A percentile compares a stretch with the other conserved stretches of the same genome.
Conservation (phyloP, 2,329 filamentous ascomycete species). For the Cercospora canescens region DNA sequence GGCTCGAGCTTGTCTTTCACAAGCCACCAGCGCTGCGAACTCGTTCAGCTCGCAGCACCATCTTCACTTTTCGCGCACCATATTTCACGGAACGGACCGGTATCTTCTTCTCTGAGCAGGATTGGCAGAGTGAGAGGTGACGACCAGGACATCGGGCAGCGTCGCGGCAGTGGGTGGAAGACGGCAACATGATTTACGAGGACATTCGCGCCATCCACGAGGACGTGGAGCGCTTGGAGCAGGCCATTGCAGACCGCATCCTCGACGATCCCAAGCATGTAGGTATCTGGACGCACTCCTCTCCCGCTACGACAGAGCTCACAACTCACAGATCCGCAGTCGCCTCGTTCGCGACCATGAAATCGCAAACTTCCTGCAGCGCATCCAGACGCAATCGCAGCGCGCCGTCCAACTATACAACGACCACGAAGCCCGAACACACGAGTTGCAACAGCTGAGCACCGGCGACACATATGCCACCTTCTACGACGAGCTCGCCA, state of each 20-base stretch:
- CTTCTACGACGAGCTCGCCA: slow-evolving; percentile 82
- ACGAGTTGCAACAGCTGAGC: slow-evolving; percentile 81
- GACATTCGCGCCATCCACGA: slow-evolving; percentile 93
- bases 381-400: slow-evolving; percentile 82
- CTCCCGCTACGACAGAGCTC: slow-evolving; percentile 20
- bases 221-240: slow-evolving; percentile 93
- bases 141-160: background rate
- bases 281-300: slow-evolving; percentile 39
- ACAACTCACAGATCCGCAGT: slow-evolving; percentile 70
- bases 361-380: slow-evolving; percentile 78
- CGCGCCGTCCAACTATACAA: slow-evolving; percentile 81
- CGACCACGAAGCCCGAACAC: slow-evolving; percentile 70
- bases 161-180: background rate
- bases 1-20: slow-evolving; percentile 4
- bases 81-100: too few species aligned
- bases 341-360: slow-evolving; percentile 90
- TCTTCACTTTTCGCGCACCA: too few species aligned
- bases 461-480: slow-evolving; percentile 85
- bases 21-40: background rate
- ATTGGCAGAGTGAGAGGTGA: background rate
- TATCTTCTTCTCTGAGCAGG: too few species aligned
- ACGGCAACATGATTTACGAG: slow-evolving; percentile 71
- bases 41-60: background rate
- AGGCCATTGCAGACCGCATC: slow-evolving; percentile 86
- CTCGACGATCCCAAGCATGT: slow-evolving; percentile 87